A percentile compares a stretch with the other conserved stretches of the same genome.
phyloP scores from a whole-genome alignment of 495 filamentous ascomycete species.

The Paragyromitra xinjiangensis region DNA sequence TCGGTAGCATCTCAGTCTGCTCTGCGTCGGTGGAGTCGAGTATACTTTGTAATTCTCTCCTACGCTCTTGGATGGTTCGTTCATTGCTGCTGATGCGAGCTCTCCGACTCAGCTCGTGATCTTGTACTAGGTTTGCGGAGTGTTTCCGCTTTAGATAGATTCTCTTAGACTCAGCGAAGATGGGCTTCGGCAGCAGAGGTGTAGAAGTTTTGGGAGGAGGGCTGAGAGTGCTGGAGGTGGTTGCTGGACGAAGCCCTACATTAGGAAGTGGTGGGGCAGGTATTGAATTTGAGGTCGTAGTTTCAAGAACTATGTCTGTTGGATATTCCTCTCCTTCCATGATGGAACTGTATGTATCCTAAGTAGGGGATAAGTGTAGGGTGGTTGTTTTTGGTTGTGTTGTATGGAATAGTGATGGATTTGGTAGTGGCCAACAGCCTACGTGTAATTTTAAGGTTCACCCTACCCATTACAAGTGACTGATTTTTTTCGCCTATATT shows the following conservation, averaged over 20 bases:
- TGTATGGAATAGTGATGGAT: neutral
- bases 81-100: slow-evolving; percentile 2
- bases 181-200: neutral
- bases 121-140: too few relatives aligned
- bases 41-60: slow-evolving; percentile 1
- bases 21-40: neutral
- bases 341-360: neutral
- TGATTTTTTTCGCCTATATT: neutral
- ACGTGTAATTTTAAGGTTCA: neutral
- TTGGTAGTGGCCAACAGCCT: neutral
- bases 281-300: neutral
- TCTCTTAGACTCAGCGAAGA: neutral
- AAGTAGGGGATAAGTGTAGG: neutral
- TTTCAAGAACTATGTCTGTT: neutral
- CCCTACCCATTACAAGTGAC: neutral
- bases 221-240: neutral
- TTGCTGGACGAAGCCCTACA: neutral
- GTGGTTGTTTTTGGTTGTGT: neutral
- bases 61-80: neutral
- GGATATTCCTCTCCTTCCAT: slow-evolving; percentile 1
- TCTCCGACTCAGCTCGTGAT: slow-evolving; percentile 10
- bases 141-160: slow-evolving; percentile 8
- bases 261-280: neutral
- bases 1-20: neutral
- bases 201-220: neutral